These are phyloP conservation scores for Ophiostoma triangulosporum DNA, from an alignment of 2,329 filamentous ascomycete species.

Conservation along the genomic window DNA sequence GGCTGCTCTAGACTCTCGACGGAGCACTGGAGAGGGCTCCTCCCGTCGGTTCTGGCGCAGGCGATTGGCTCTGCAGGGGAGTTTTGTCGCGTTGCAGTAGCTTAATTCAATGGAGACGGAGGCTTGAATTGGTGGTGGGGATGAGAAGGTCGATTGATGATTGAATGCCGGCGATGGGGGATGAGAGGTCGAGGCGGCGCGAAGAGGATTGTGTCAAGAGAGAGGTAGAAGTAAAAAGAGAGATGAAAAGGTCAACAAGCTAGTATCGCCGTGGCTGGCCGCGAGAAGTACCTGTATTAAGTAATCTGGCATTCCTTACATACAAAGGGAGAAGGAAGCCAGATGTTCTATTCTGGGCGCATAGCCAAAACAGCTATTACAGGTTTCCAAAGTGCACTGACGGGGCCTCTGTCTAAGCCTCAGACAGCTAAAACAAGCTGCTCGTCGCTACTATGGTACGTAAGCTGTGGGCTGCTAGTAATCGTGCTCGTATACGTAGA, in stretches of 20 bases:
- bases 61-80: conserved; percentile 5
- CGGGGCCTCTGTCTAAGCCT: background rate
- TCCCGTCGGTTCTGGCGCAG: conserved; percentile 3
- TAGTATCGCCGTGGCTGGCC: background rate
- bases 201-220: background rate
- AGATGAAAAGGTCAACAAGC: background rate
- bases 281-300: too few species aligned
- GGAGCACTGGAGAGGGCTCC: background rate
- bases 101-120: background rate
- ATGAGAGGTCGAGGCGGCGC: background rate
- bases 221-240: background rate
- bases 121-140: background rate
- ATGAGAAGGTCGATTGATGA: background rate
- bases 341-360: too few species aligned
- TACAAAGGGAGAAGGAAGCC: too few species aligned
- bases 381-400: background rate
- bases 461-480: background rate
- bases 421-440: background rate
- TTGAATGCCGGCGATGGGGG: background rate
- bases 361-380: too few species aligned
- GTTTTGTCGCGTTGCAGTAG: conserved; percentile 13
- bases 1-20: background rate
- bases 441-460: background rate
- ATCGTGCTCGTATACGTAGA: too few species aligned
- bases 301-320: too few species aligned